Percentiles rank a stretch among this genome's conserved stretches.
Evolutionary conservation across 139 green algal species (phyloP).

Genomic region (Edaphochlamys debaryana): DNA sequence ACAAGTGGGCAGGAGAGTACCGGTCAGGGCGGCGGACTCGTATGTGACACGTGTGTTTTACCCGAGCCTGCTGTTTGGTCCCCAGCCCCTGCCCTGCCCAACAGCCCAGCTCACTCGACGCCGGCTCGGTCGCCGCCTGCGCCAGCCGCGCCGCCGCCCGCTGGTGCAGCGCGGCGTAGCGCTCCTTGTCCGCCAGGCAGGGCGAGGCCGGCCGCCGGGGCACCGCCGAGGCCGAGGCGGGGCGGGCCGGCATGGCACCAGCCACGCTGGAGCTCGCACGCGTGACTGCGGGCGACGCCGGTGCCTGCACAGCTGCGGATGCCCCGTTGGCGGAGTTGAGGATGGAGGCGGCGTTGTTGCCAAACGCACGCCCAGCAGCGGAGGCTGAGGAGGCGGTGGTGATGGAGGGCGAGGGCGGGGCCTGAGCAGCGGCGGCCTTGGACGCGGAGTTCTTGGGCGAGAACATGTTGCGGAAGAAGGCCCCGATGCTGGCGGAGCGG

Average conservation of each 20-base stretch:
- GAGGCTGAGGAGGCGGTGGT: not conserved
- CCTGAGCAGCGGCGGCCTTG: not conserved
- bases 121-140: conserved; percentile 1
- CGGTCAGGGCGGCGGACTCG: not conserved
- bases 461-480: conserved; percentile 27
- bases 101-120: too few relatives aligned
- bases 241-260: not conserved
- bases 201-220: not conserved
- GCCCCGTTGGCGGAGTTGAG: not conserved
- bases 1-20: too few relatives aligned
- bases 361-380: not conserved
- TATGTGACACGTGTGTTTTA: not conserved
- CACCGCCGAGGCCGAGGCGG: conserved; percentile 2
- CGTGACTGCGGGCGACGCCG: not conserved
- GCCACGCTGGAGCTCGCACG: not conserved
- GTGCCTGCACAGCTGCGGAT: not conserved
- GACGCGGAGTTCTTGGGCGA: not conserved
- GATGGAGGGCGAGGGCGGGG: not conserved
- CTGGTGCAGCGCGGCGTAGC: conserved; percentile 17
- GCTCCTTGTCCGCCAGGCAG: not conserved
- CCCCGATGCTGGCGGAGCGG: not conserved
- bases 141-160: conserved; percentile 19
- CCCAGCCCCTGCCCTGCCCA: too few relatives aligned
- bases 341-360: too few relatives aligned
- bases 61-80: not conserved